Evolutionary conservation across 768 basidiomycete species (phyloP).

Genomic region (Russula lepida): DNA sequence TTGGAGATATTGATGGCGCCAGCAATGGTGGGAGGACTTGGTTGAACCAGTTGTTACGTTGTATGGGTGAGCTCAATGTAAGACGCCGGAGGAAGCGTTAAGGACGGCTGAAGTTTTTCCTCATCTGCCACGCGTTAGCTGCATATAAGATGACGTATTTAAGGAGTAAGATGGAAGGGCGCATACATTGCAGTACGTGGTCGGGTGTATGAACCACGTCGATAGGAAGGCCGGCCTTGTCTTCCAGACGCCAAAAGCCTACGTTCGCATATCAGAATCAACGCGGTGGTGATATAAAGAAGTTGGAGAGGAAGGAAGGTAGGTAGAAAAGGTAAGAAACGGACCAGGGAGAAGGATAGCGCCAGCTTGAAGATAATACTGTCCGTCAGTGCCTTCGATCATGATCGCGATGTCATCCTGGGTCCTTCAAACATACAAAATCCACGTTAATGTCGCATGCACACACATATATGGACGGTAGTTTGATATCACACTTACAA

Average conservation of each 20-base stretch:
- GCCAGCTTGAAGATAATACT: conserved; percentile 69
- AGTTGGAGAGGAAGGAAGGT: background rate
- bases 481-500: conserved; percentile 38
- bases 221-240: conserved; percentile 65
- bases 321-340: conserved; percentile 11
- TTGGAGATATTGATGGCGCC: background rate
- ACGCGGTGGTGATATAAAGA: background rate
- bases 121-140: conserved; percentile 33
- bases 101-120: conserved; percentile 52
- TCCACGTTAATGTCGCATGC: conserved; percentile 19
- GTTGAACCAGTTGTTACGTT: conserved; percentile 58
- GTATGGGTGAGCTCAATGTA: conserved; percentile 57
- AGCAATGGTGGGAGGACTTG: conserved; percentile 32
- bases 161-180: background rate
- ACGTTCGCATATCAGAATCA: background rate
- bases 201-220: conserved; percentile 72
- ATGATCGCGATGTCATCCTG: conserved; percentile 24
- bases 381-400: conserved; percentile 50
- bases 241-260: conserved; percentile 72
- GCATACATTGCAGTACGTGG: conserved; percentile 63
- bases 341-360: conserved; percentile 56
- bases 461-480: conserved; percentile 8
- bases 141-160: background rate
- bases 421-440: conserved; percentile 1
- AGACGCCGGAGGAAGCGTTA: conserved; percentile 65